Evolutionary conservation across 148 eudicot genomes (phyloP).

Genomic region (Rhododendron simsii): DNA sequence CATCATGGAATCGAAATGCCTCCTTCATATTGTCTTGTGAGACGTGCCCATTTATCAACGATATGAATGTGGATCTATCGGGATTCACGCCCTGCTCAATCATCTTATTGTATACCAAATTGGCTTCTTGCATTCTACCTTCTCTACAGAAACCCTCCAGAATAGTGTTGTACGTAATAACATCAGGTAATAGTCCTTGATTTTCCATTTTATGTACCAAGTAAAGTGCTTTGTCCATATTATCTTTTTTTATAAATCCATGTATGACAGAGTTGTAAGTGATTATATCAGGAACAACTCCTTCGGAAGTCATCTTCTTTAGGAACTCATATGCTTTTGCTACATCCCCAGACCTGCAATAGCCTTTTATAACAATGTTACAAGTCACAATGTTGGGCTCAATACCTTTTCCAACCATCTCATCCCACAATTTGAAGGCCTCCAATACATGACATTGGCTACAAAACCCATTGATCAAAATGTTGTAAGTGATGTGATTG

Average conservation of each 20-base stretch:
- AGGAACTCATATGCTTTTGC: slow-evolving; percentile 48
- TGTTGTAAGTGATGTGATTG: slow-evolving; percentile 57
- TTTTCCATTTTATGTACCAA: slow-evolving; percentile 63
- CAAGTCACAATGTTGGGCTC: slow-evolving; percentile 62
- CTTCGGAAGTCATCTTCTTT: slow-evolving; percentile 34
- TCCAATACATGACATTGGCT: slow-evolving; percentile 34
- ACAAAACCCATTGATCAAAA: slow-evolving; percentile 65
- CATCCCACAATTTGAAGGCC: slow-evolving; percentile 70
- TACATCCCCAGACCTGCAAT: slow-evolving; percentile 50
- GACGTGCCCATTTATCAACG: slow-evolving; percentile 68
- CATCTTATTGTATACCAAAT: slow-evolving; percentile 53
- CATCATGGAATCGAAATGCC: slow-evolving; percentile 74
- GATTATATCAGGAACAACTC: slow-evolving; percentile 45
- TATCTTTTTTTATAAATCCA: slow-evolving; percentile 63
- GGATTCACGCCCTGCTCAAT: slow-evolving; percentile 55
- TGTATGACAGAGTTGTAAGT: slow-evolving; percentile 76
- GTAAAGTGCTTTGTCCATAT: slow-evolving; percentile 50
- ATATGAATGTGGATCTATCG: slow-evolving; percentile 56
- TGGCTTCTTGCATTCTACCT: slow-evolving; percentile 70
- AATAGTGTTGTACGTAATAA: slow-evolving; percentile 59
- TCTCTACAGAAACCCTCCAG: slow-evolving; percentile 63
- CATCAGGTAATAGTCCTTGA: slow-evolving; percentile 58
- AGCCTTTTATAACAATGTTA: slow-evolving; percentile 70
- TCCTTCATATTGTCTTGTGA: slow-evolving; percentile 64
- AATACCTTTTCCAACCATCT: slow-evolving; percentile 65